phyloP scores from a whole-genome alignment of 2,329 filamentous ascomycete genomes.

The Microcyclospora pomicola region DNA sequence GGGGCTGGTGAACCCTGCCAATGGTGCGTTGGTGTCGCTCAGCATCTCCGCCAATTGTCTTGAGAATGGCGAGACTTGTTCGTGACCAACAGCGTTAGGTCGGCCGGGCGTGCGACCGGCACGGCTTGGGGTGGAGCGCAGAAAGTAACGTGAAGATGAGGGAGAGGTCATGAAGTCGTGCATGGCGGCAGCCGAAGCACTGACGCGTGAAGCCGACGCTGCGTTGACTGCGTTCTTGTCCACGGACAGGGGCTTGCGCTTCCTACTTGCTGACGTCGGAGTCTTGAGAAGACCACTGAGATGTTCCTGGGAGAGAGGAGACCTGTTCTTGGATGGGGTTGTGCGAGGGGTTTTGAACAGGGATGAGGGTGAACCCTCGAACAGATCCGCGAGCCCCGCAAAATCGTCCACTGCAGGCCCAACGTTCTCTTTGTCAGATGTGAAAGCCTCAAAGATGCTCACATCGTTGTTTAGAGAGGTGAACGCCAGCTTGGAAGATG shows the following conservation, averaged over 20 bases:
- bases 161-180: conserved; percentile 25
- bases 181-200: conserved; percentile 3
- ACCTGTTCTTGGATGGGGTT: conserved; percentile 41
- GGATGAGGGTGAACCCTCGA: conserved; percentile 46
- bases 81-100: conserved; percentile 8
- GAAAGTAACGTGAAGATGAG: conserved; percentile 23
- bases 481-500: conserved; percentile 6
- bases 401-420: conserved; percentile 25
- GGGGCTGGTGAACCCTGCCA: conserved; percentile 15
- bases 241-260: conserved; percentile 18
- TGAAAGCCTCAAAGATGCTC: conserved; percentile 24
- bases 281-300: conserved; percentile 33
- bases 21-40: conserved; percentile 30
- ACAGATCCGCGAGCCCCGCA: conserved; percentile 43
- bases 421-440: conserved; percentile 45
- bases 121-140: conserved; percentile 26
- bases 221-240: conserved; percentile 15
- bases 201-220: not conserved
- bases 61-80: conserved; percentile 42
- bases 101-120: conserved; percentile 19
- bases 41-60: conserved; percentile 51
- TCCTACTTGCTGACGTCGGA: conserved; percentile 27
- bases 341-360: conserved; percentile 45
- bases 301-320: conserved; percentile 36
- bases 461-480: conserved; percentile 9